A percentile compares a stretch with the other conserved stretches of the same genome.
These are phyloP conservation scores for Sarocladium strictum DNA, from an alignment of 2,329 filamentous ascomycete species.

Conservation along the genomic window DNA sequence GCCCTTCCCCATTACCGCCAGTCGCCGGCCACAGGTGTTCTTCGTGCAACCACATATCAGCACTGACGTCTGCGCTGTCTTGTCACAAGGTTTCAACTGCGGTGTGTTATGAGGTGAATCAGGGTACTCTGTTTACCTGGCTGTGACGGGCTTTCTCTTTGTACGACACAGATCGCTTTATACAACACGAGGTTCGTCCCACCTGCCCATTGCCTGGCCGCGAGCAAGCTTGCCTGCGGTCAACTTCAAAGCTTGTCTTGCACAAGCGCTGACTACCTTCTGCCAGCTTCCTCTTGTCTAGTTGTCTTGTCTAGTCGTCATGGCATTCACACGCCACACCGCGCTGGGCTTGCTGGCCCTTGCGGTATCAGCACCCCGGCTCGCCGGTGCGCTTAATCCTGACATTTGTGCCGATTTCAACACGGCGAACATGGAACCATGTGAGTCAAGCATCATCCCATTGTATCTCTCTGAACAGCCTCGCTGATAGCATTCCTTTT, in stretches of 20 bases:
- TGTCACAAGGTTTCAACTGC: not conserved
- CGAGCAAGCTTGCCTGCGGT: not conserved
- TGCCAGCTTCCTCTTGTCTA: constrained; percentile 5
- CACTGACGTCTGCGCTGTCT: not conserved
- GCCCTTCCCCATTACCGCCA: too few species aligned
- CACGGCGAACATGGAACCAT: constrained; percentile 24
- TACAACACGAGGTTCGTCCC: not conserved
- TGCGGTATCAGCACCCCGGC: constrained; percentile 17
- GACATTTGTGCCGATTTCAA: constrained; percentile 32
- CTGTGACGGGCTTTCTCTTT: constrained; percentile 3
- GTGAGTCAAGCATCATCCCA: constrained; percentile 24
- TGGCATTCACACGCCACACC: constrained; percentile 18
- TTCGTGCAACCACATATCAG: not conserved
- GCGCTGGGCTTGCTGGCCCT: constrained; percentile 18
- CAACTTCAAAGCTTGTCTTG: not conserved
- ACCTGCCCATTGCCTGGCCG: not conserved
- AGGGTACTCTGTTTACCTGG: not conserved
- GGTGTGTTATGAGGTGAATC: constrained; percentile 8
- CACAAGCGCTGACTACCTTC: not conserved
- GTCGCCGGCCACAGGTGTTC: not conserved
- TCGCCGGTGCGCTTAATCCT: constrained; percentile 21
- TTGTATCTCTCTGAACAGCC: not conserved
- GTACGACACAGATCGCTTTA: not conserved
- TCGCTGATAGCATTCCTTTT: not conserved
- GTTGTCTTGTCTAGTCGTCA: constrained; percentile 12